phyloP scores from a whole-genome alignment of 106 monocot genomes.

The Allium fistulosum region DNA sequence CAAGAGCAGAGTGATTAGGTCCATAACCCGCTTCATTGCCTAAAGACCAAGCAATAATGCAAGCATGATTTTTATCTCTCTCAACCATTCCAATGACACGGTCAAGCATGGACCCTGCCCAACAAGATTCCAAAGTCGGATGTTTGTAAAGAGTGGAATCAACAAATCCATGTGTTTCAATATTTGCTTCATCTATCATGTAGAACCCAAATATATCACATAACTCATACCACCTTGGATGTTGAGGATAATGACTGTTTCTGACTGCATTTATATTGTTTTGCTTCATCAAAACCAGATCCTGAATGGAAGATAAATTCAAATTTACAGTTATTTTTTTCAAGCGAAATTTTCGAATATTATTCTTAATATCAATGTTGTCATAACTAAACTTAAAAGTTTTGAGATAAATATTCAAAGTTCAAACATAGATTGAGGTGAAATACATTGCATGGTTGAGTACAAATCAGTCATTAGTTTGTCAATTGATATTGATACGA shows the following conservation, averaged over 20 bases:
- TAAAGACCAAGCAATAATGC: constrained; percentile 92
- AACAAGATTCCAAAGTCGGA: constrained; percentile 75
- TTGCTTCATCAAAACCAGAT: constrained; percentile 97
- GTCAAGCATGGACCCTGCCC: constrained; percentile 87
- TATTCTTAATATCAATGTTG: too few relatives aligned
- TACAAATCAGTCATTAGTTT: too few relatives aligned
- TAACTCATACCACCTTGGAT: constrained; percentile 93
- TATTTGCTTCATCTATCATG: constrained; percentile 98
- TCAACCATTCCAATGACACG: constrained; percentile 95
- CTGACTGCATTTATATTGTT: constrained; percentile 96
- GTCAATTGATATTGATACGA: too few relatives aligned
- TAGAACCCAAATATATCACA: constrained; percentile 96
- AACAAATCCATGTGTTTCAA: constrained; percentile 95
- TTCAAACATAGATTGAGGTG: background rate
- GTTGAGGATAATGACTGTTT: constrained; percentile 99
- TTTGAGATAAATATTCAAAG: background rate
- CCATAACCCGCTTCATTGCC: constrained; percentile 97
- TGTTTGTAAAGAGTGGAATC: constrained; percentile 59
- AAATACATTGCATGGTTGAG: background rate
- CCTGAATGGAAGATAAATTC: constrained; percentile 23
- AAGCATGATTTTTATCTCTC: constrained; percentile 94
- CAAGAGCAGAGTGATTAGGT: constrained; percentile 90
- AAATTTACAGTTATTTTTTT: background rate
- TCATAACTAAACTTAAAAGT: too few relatives aligned
- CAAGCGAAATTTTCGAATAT: too few relatives aligned